Evolutionary conservation across 2,329 filamentous ascomycete genomes (phyloP), one percentile per base, ranked within the genome.

Genomic region (Aspergillus neotritici): DNA sequence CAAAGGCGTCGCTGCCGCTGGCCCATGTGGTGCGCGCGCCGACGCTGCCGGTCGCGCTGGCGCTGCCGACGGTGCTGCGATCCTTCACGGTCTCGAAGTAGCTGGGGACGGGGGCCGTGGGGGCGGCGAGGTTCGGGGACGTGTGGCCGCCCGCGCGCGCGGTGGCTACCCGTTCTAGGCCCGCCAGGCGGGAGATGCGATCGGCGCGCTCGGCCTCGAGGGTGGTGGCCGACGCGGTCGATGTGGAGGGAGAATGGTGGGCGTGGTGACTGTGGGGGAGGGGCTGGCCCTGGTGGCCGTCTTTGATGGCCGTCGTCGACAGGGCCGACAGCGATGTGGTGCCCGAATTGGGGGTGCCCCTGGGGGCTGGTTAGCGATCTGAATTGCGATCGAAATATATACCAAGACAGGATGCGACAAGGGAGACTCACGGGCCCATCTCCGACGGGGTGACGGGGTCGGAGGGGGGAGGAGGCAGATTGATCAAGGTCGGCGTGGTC

Each of bases 241-340:
- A 74, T 67, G 53, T 77, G 71, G 57, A 80, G 68, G 63, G 82
- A 71, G 56, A 78, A 39, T 80, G 79, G 34, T 67, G 66, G 31
- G 67, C 65, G 49, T 74, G 73, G 44, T 77, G 74, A 45, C 67
- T 66, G 46, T 78, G 76, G 44, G 82, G 77, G 21, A 82, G 79
- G 21, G 84, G 76, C 61, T 89, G 82, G 51, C 91, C 91, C 48
- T 88, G 86, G 61, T 96, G 88, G 56, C 91, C 91, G 63, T 97
- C 91, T 69, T 96, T 95, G 75, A 95, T 95, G 40, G 91, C 91
- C 10, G 88, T 93, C 13, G 91, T 96, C 12, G 88, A 94, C 37
- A 97, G 78, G 32, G 89, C 84, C 17, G 88, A 95, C 59, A 97
- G 83, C 40, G 89, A 94, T 10, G 90, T 96, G 3, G 87, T 94